Percentiles rank a stretch among this genome's conserved stretches.
phyloP scores from a whole-genome alignment of 1,284 basidiomycete genomes.

The Pholiota adiposa region DNA sequence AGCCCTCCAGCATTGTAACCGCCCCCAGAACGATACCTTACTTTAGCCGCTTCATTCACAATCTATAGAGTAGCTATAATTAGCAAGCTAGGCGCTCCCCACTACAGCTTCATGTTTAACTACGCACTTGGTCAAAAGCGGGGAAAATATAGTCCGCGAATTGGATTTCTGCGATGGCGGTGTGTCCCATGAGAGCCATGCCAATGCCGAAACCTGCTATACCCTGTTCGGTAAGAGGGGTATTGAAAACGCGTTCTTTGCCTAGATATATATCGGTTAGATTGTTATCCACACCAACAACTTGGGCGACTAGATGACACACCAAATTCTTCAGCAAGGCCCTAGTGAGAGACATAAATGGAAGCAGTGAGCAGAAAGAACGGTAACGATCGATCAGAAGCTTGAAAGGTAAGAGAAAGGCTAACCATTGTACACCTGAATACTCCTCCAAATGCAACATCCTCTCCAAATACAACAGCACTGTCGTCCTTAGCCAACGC shows the following conservation, averaged over 20 bases:
- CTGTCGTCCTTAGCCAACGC: slow-evolving; percentile 85
- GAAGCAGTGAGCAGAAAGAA: not conserved
- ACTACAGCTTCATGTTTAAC: not conserved
- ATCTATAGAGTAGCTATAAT: slow-evolving; percentile 51
- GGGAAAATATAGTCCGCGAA: slow-evolving; percentile 89
- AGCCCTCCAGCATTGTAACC: slow-evolving; percentile 83
- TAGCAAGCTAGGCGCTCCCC: slow-evolving; percentile 2
- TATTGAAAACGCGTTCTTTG: slow-evolving; percentile 93
- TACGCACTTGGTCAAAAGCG: slow-evolving; percentile 85
- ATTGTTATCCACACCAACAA: slow-evolving; percentile 4
- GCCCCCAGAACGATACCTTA: slow-evolving; percentile 88
- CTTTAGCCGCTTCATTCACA: slow-evolving; percentile 96
- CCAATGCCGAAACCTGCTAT: slow-evolving; percentile 96
- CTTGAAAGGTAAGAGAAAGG: slow-evolving; percentile 5
- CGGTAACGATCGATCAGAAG: too few species aligned
- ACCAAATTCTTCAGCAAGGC: slow-evolving; percentile 93
- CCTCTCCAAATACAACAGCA: slow-evolving; percentile 91
- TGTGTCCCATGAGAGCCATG: slow-evolving; percentile 90
- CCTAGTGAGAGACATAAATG: slow-evolving; percentile 53
- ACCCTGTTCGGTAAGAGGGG: slow-evolving; percentile 91
- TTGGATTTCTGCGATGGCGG: slow-evolving; percentile 94
- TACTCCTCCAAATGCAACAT: slow-evolving; percentile 93
- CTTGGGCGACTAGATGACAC: slow-evolving; percentile 23
- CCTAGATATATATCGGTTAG: slow-evolving; percentile 47
- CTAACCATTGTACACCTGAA: slow-evolving; percentile 86